These are phyloP conservation scores for Mariannaea sp. DNA, from an alignment of 2,329 filamentous ascomycete genomes.

Conservation along the genomic window DNA sequence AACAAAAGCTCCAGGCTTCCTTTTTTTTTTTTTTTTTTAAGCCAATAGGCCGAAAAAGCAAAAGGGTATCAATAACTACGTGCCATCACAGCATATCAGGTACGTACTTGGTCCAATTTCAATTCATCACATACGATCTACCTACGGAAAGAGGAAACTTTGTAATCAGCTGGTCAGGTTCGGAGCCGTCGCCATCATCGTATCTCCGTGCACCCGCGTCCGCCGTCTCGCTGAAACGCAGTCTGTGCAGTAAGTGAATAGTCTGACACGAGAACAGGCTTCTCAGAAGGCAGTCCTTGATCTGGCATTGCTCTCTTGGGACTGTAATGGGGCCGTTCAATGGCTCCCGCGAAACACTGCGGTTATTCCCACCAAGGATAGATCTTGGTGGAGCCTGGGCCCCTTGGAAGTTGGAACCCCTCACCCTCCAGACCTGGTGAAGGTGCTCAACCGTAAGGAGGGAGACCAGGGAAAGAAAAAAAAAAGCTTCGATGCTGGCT, in stretches of 20 bases:
- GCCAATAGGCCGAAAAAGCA: neutral
- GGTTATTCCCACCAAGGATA: constrained; percentile 36
- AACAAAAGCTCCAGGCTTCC: constrained; percentile 1
- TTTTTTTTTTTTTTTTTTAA: constrained; percentile 11
- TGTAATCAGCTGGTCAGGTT: constrained; percentile 21
- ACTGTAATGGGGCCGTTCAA: constrained; percentile 32
- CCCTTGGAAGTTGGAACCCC: constrained; percentile 33
- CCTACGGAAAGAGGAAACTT: constrained; percentile 9
- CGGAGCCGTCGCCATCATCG: constrained; percentile 21
- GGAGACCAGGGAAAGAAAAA: constrained; percentile 29
- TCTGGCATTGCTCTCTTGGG: constrained; percentile 26
- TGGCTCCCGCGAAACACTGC: constrained; percentile 36
- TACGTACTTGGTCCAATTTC: constrained; percentile 2
- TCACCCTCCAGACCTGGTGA: constrained; percentile 37
- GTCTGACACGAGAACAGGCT: constrained; percentile 11
- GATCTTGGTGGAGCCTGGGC: constrained; percentile 36
- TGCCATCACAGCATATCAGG: neutral
- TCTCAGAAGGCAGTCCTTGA: constrained; percentile 31
- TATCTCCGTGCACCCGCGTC: neutral
- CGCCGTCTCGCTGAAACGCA: too few relatives aligned
- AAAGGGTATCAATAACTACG: neutral
- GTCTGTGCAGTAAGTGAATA: constrained; percentile 16
- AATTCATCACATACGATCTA: neutral
- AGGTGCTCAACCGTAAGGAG: constrained; percentile 33
- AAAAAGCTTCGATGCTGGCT: constrained; percentile 38